Evolutionary conservation across 2,329 filamentous ascomycete genomes (phyloP), one percentile per base, ranked within the genome.

Genomic region (Paraphaeosphaeria sporulosa): DNA sequence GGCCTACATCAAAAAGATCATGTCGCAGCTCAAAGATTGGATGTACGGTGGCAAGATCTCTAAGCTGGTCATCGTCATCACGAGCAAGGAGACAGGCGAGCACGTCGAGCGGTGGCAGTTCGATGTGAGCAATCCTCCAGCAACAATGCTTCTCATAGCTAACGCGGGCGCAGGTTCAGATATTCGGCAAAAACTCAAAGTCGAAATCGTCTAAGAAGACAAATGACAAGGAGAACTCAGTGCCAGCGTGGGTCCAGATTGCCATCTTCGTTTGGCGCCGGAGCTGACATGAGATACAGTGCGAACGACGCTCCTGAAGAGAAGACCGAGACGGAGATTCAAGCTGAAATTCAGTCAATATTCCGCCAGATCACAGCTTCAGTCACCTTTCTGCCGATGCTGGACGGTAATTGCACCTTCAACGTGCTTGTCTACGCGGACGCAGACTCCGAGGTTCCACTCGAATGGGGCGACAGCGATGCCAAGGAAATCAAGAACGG

Each of bases 1-100:
- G 80, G 93, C 94, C 34, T 99, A 99, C 81, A 96, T 99, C 84
- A 97, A 97, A 80, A 97, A 96, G 81, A 98, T 99, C 82, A 99
- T 97, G 94, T 90, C 89, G 30, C 95, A 99, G 80, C 87, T 99
- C 60, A 94, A 96, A 82, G 93, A 92, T 77, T 99, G 95, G 95
- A 98, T 98, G 93, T 85, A 93, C 55, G 92, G 91, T 71, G 93
- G 94, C 77, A 98, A 99, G 81, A 97, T 99, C 76, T 96, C 92
- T 55, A 97, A 96, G 80, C 88, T 99, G 13, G 94, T 99, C 61
- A 91, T 99, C 55, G 95, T 99, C 50, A 94, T 99, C 68, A 97
- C 94, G 34, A 92, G 91, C 83, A 98, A 97, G 80, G 95, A 99
- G 79, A 97, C 94, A 0, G 95, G 94, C 64, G 94, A 97, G 76